Evolutionary conservation across 768 basidiomycete species (phyloP).

Genomic region (Boletus coccyginus): DNA sequence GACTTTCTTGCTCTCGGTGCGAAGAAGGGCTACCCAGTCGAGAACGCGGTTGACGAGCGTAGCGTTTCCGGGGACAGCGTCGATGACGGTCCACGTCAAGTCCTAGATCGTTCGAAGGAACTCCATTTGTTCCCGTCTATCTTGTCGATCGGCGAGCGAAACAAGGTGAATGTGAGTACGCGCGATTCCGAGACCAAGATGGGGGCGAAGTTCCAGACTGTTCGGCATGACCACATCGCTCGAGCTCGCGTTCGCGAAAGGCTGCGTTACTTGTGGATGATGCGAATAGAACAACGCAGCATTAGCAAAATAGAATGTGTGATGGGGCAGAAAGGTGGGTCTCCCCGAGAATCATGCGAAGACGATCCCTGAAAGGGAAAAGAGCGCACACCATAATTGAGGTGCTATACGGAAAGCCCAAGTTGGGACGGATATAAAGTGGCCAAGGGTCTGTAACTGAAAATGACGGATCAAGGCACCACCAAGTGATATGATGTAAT

Average conservation of each 20-base stretch:
- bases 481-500: too few species aligned
- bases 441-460: too few species aligned
- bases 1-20: background rate
- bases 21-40: constrained; percentile 36
- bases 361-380: too few species aligned
- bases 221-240: background rate
- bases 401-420: too few species aligned
- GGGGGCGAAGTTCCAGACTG: background rate
- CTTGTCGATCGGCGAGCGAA: constrained; percentile 54
- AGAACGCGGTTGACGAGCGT: constrained; percentile 40
- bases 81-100: constrained; percentile 52
- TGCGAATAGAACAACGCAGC: too few species aligned
- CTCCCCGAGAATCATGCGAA: too few species aligned
- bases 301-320: too few species aligned
- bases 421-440: too few species aligned
- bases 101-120: constrained; percentile 42
- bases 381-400: too few species aligned
- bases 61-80: constrained; percentile 44
- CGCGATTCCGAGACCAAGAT: constrained; percentile 35
- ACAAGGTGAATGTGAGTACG: constrained; percentile 49
- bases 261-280: background rate
- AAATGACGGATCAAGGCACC: too few species aligned
- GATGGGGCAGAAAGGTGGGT: too few species aligned
- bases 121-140: constrained; percentile 60
- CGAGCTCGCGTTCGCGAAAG: background rate